A percentile compares a stretch with the other conserved stretches of the same genome.
Conservation (phyloP, 148 eudicot species). For the Rhododendron griersonianum region DNA sequence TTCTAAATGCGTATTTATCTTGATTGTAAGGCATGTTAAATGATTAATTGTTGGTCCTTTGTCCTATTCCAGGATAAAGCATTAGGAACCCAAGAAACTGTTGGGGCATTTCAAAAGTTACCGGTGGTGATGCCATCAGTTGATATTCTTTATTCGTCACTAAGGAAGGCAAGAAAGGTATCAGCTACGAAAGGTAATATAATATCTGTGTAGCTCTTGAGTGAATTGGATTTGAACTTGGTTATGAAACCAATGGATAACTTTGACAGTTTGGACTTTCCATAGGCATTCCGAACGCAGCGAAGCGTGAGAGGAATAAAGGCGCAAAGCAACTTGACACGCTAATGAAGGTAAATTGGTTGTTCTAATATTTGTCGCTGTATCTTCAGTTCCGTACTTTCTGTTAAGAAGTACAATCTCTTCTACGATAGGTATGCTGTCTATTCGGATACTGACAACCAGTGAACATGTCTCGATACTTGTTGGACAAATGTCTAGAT, state of each 20-base stretch:
- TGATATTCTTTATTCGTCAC: constrained; percentile 76
- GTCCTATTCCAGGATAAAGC: constrained; percentile 37
- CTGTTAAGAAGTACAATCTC: background rate
- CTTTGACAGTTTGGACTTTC: constrained; percentile 20
- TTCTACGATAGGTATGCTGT: background rate
- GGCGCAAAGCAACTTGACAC: constrained; percentile 99
- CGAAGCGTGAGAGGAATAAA: constrained; percentile 92
- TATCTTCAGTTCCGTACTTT: background rate
- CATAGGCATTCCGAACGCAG: constrained; percentile 85
- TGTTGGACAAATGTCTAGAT: background rate
- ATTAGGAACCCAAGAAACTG: constrained; percentile 31
- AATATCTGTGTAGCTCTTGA: background rate
- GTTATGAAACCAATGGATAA: constrained; percentile 6
- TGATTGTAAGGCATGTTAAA: constrained; percentile 4
- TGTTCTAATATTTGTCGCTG: background rate
- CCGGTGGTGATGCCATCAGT: constrained; percentile 96
- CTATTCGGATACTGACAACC: background rate
- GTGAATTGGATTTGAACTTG: constrained; percentile 2
- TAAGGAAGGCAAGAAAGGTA: constrained; percentile 80
- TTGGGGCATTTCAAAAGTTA: constrained; percentile 95
- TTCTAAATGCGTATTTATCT: background rate
- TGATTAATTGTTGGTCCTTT: background rate
- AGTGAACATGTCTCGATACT: background rate
- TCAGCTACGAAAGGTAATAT: constrained; percentile 83
- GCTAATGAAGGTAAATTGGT: constrained; percentile 70